phyloP scores from a whole-genome alignment of 2,329 filamentous ascomycete species.

The Claviceps capensis region DNA sequence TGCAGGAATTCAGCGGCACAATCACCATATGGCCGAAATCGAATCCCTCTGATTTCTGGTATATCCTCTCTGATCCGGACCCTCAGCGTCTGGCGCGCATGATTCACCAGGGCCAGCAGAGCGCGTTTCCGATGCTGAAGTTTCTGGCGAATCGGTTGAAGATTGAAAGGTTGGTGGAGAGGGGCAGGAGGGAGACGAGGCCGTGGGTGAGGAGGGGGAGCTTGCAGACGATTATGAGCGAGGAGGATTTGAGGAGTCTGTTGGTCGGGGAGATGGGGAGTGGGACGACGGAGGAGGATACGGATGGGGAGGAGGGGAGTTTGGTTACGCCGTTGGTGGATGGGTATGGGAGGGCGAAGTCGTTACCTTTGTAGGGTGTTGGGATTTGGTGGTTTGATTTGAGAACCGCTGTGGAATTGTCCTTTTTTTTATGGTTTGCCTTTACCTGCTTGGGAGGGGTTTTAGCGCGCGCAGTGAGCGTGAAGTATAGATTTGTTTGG shows the following conservation, averaged over 20 bases:
- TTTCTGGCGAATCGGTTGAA: conserved; percentile 82
- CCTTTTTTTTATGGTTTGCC: not conserved
- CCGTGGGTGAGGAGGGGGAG: conserved; percentile 34
- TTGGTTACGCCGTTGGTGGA: conserved; percentile 11
- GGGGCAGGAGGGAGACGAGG: conserved; percentile 40
- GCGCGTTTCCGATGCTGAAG: conserved; percentile 79
- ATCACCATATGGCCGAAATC: conserved; percentile 94
- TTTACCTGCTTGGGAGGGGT: not conserved
- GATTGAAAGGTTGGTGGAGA: conserved; percentile 58
- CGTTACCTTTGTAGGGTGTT: not conserved
- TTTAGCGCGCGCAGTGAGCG: too few relatives aligned
- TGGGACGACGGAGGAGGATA: conserved; percentile 25
- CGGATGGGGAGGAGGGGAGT: conserved; percentile 19
- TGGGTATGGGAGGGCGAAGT: conserved; percentile 10
- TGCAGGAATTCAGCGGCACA: conserved; percentile 87
- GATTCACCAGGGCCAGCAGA: conserved; percentile 82
- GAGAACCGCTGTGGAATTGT: not conserved
- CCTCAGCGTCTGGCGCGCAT: conserved; percentile 65
- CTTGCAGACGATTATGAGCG: conserved; percentile 46
- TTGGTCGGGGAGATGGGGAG: conserved; percentile 23
- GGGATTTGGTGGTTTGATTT: not conserved
- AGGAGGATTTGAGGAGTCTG: conserved; percentile 42
- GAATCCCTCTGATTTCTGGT: conserved; percentile 62
- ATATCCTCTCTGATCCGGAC: conserved; percentile 76
- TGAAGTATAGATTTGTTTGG: too few relatives aligned